A percentile compares a stretch with the other conserved stretches of the same genome.
phyloP scores from a whole-genome alignment of 1,284 basidiomycete species.

The Cronartium quercuum region DNA sequence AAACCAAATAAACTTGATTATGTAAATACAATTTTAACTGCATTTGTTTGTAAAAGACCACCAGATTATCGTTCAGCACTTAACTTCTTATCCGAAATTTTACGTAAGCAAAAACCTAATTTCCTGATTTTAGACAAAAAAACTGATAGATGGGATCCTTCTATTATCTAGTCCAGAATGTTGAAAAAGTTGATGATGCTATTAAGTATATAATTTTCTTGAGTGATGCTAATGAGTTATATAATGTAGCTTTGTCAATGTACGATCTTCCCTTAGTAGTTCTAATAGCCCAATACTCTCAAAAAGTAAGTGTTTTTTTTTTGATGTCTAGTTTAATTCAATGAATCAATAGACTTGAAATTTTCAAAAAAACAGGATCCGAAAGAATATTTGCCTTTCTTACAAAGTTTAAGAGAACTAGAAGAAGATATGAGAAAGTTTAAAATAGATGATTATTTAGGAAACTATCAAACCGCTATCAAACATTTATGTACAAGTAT shows the following conservation, averaged over 20 bases:
- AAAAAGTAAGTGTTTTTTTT: constrained; percentile 61
- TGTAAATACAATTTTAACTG: constrained; percentile 82
- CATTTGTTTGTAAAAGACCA: constrained; percentile 84
- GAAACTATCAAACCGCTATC: constrained; percentile 68
- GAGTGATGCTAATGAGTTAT: constrained; percentile 83
- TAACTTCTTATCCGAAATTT: constrained; percentile 66
- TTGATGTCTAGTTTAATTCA: not conserved
- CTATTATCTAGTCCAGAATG: constrained; percentile 58
- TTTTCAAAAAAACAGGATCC: constrained; percentile 63
- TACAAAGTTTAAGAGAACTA: constrained; percentile 76
- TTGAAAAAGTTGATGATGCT: constrained; percentile 80
- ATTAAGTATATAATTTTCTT: constrained; percentile 99
- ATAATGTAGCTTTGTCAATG: constrained; percentile 94
- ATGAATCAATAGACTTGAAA: not conserved
- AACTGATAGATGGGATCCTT: not conserved
- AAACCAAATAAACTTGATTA: constrained; percentile 66
- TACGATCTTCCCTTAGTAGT: constrained; percentile 95
- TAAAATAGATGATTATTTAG: constrained; percentile 87
- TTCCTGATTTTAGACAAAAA: not conserved
- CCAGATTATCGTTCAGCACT: constrained; percentile 85
- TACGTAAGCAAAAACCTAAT: constrained; percentile 55
- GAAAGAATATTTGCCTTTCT: constrained; percentile 92
- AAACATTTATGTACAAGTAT: constrained; percentile 58
- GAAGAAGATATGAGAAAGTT: constrained; percentile 78
- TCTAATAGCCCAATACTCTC: constrained; percentile 93